phyloP scores from a whole-genome alignment of 164 flowering plant species.

The Tinospora cordifolia region DNA sequence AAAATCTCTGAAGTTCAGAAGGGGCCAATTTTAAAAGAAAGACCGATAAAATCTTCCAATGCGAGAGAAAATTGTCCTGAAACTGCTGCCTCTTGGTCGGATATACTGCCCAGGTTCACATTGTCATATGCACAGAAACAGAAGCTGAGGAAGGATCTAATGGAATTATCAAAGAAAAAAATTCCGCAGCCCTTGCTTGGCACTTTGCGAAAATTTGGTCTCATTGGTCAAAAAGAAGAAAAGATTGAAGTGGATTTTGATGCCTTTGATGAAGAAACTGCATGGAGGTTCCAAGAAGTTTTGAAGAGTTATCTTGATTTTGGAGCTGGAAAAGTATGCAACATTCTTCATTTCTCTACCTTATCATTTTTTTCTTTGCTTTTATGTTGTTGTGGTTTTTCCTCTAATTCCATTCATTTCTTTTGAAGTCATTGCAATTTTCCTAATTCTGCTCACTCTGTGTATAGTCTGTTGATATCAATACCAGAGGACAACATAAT shows the following conservation, averaged over 20 bases:
- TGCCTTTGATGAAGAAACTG: constrained; percentile 22
- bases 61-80: constrained; percentile 12
- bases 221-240: constrained; percentile 15
- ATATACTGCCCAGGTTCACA: constrained; percentile 17
- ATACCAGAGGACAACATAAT: constrained; percentile 9
- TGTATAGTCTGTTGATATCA: constrained; percentile 22
- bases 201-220: constrained; percentile 22
- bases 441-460: constrained; percentile 9
- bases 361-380: background rate
- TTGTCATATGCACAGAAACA: constrained; percentile 33
- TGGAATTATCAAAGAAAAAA: constrained; percentile 19
- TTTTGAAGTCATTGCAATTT: background rate
- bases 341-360: background rate
- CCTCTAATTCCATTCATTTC: background rate
- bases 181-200: constrained; percentile 17
- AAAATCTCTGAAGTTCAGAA: constrained; percentile 19
- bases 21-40: constrained; percentile 12
- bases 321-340: constrained; percentile 26
- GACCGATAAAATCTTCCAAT: constrained; percentile 5
- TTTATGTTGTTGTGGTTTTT: constrained; percentile 2
- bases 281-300: constrained; percentile 23
- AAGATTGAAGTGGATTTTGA: constrained; percentile 21
- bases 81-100: constrained; percentile 8
- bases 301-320: constrained; percentile 15
- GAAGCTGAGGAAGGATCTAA: constrained; percentile 28